phyloP scores from a whole-genome alignment of 1,284 basidiomycete species.

The Ceratobasidium sp. region DNA sequence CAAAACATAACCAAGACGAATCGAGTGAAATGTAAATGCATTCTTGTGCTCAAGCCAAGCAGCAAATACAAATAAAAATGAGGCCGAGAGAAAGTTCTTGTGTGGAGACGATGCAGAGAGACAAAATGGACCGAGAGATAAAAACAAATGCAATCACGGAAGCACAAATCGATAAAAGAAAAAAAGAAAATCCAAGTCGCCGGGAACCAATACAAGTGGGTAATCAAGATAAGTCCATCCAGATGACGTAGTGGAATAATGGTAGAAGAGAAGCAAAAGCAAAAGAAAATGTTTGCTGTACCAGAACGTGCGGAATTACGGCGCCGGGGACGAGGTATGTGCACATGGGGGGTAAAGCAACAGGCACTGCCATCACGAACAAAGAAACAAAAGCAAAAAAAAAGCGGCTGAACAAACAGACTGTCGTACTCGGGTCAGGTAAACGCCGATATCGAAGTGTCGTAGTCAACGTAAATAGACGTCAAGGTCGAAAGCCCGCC shows the following conservation, averaged over 20 bases:
- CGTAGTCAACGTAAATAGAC: neutral
- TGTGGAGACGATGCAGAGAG: no score
- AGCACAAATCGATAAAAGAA: constrained; percentile 32
- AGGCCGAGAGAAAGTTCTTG: constrained; percentile 17
- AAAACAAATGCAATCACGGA: constrained; percentile 19
- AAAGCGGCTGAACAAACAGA: neutral
- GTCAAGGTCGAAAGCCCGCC: neutral
- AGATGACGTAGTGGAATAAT: neutral
- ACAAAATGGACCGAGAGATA: no score
- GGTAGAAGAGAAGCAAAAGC: no score
- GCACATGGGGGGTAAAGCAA: neutral
- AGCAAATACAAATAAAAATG: constrained; percentile 25
- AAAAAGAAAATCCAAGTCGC: constrained; percentile 10
- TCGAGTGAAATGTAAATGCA: no score
- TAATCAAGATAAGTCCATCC: constrained; percentile 4
- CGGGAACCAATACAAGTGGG: constrained; percentile 27
- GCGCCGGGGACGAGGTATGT: neutral
- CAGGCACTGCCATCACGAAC: constrained; percentile 21
- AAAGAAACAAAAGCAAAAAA: neutral
- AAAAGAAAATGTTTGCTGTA: constrained; percentile 10
- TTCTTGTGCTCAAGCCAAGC: neutral
- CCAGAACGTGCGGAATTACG: neutral
- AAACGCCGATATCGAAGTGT: neutral
- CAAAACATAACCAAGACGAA: no score
- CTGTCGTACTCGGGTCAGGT: neutral